phyloP scores from a whole-genome alignment of 2,329 filamentous ascomycete genomes.

The Alternaria triticimaculans region DNA sequence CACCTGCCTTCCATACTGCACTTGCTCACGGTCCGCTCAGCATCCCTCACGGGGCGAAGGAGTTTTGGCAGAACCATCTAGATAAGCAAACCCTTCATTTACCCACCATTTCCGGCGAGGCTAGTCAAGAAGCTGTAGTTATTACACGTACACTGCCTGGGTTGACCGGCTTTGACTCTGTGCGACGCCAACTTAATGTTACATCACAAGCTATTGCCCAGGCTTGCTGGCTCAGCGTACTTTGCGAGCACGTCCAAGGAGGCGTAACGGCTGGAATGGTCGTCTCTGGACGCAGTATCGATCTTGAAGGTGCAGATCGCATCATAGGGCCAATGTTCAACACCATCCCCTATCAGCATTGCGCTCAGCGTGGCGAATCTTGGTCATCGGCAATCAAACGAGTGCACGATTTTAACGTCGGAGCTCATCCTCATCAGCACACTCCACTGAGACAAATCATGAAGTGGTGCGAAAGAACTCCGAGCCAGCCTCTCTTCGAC shows the following conservation, averaged over 20 bases:
- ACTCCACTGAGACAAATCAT: slow-evolving; percentile 79
- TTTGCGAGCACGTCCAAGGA: slow-evolving; percentile 60
- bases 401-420: slow-evolving; percentile 75
- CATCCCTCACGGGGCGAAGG: slow-evolving; percentile 53
- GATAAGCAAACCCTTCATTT: slow-evolving; percentile 41
- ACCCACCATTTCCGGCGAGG: slow-evolving; percentile 29
- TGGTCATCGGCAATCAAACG: slow-evolving; percentile 67
- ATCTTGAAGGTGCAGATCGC: slow-evolving; percentile 68
- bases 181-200: slow-evolving; percentile 68
- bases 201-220: slow-evolving; percentile 82
- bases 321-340: slow-evolving; percentile 89
- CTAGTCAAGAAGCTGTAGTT: slow-evolving; percentile 26
- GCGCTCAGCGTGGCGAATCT: slow-evolving; percentile 53
- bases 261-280: slow-evolving; percentile 73
- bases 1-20: slow-evolving; percentile 69
- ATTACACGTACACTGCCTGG: slow-evolving; percentile 45
- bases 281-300: slow-evolving; percentile 77
- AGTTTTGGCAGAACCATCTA: slow-evolving; percentile 74
- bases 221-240: slow-evolving; percentile 71
- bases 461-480: slow-evolving; percentile 72
- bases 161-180: slow-evolving; percentile 55
- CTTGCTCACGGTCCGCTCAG: slow-evolving; percentile 73
- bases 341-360: slow-evolving; percentile 75
- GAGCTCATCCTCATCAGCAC: slow-evolving; percentile 75
- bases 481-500: slow-evolving; percentile 68